Percentiles rank a stretch among this genome's conserved stretches.
These are phyloP conservation scores for Pyrenochaeta sp. DNA, from an alignment of 2,329 filamentous ascomycete genomes.

Conservation along the genomic window DNA sequence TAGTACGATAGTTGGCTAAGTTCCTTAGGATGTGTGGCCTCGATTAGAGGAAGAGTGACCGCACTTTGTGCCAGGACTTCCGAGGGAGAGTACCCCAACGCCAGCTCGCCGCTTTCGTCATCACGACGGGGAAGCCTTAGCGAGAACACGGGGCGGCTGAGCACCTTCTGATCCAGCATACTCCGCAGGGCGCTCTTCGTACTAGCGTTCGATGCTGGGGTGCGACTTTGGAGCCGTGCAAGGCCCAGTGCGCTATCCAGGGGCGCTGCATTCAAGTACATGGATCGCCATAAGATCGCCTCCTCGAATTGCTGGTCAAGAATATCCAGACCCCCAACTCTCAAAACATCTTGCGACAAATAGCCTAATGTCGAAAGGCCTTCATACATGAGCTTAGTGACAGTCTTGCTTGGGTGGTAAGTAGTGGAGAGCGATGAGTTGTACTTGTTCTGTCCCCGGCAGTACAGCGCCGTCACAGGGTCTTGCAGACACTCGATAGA, in stretches of 20 bases:
- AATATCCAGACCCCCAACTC: conserved; percentile 8
- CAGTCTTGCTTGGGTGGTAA: conserved; percentile 6
- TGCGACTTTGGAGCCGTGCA: conserved; percentile 3
- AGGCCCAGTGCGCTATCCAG: conserved; percentile 8
- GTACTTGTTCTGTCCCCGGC: conserved; percentile 9
- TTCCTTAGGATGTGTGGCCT: conserved; percentile 1
- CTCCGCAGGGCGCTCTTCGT: conserved; percentile 8
- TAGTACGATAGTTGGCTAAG: conserved; percentile 2
- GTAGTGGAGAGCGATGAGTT: conserved; percentile 9
- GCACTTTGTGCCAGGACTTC: conserved; percentile 1
- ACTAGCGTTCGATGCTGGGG: conserved; percentile 8
- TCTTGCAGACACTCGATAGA: conserved; percentile 9
- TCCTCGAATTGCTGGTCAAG: conserved; percentile 11
- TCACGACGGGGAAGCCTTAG: conserved; percentile 1
- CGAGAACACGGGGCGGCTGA: conserved; percentile 2
- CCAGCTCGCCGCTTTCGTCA: not conserved
- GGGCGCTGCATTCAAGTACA: conserved; percentile 8
- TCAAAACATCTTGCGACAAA: conserved; percentile 9
- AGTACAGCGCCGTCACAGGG: conserved; percentile 7
- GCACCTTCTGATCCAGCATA: conserved; percentile 9
- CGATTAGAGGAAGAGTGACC: conserved; percentile 1
- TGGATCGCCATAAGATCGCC: conserved; percentile 7
- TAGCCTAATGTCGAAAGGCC: conserved; percentile 8
- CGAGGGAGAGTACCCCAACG: conserved; percentile 1
- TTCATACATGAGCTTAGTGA: conserved; percentile 7